These are phyloP conservation scores for Debaryomyces fabryi DNA, from an alignment of 1,139 yeast genomes.

Conservation along the genomic window DNA sequence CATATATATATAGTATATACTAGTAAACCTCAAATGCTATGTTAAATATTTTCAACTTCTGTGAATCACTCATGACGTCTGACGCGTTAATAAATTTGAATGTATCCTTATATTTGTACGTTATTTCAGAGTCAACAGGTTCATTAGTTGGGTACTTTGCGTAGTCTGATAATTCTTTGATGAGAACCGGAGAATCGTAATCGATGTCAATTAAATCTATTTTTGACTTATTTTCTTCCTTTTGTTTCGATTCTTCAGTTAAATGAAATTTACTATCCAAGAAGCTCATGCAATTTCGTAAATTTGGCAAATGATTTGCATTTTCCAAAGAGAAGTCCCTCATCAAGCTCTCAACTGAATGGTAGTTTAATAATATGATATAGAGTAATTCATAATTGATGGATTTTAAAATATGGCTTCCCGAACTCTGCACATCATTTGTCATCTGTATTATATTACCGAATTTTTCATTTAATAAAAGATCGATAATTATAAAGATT, in stretches of 20 bases:
- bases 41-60: slow-evolving; percentile 19
- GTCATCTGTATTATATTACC: slow-evolving; percentile 17
- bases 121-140: background rate
- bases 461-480: slow-evolving; percentile 20
- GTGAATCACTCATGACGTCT: slow-evolving; percentile 14
- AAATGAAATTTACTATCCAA: slow-evolving; percentile 22
- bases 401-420: slow-evolving; percentile 17
- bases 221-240: slow-evolving; percentile 12
- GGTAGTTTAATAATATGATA: slow-evolving; percentile 35
- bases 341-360: slow-evolving; percentile 25
- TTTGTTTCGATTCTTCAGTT: slow-evolving; percentile 23
- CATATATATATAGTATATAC: slow-evolving; percentile 3
- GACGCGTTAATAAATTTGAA: slow-evolving; percentile 15
- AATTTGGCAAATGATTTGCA: slow-evolving; percentile 16
- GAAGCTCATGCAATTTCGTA: slow-evolving; percentile 25
- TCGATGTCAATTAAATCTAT: slow-evolving; percentile 29
- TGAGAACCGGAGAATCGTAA: slow-evolving; percentile 34
- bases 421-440: slow-evolving; percentile 11
- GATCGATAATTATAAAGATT: slow-evolving; percentile 27
- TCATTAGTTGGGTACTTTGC: background rate
- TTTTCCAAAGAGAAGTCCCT: slow-evolving; percentile 13
- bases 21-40: slow-evolving; percentile 9
- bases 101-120: slow-evolving; percentile 18
- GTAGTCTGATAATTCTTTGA: slow-evolving; percentile 23
- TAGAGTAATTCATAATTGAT: slow-evolving; percentile 32